Conservation (phyloP, 1,284 basidiomycete genomes). For the Coniophora puteana region DNA sequence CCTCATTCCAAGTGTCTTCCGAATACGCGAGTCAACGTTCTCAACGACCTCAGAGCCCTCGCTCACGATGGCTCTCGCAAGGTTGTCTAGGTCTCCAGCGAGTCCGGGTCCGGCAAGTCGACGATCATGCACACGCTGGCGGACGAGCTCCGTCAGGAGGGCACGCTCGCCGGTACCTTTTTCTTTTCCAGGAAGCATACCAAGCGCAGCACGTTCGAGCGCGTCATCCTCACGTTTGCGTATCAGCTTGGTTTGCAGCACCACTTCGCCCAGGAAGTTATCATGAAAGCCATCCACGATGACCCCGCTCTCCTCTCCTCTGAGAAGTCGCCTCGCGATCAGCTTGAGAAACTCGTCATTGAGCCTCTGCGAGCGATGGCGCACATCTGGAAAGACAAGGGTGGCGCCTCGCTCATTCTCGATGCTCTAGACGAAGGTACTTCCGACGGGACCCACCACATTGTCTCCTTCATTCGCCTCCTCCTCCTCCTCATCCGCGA, state of each 20-base stretch:
- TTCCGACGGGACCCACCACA: too few relatives aligned
- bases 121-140: background rate
- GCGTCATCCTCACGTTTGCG: background rate
- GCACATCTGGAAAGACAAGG: too few relatives aligned
- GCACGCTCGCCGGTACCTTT: too few relatives aligned
- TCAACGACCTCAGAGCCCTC: too few relatives aligned
- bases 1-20: conserved; percentile 1
- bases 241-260: background rate
- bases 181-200: conserved; percentile 1
- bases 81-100: background rate
- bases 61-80: background rate
- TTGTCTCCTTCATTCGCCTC: too few relatives aligned
- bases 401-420: too few relatives aligned
- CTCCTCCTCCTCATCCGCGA: too few relatives aligned
- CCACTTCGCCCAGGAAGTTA: background rate
- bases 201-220: background rate
- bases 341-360: background rate
- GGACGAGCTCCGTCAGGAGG: background rate
- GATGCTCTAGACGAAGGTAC: too few relatives aligned
- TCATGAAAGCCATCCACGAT: background rate
- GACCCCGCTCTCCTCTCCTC: background rate
- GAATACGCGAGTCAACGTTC: background rate
- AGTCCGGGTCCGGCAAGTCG: background rate
- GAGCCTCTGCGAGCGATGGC: too few relatives aligned
- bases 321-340: background rate